Percentiles rank a stretch among this genome's conserved stretches.
phyloP scores from a whole-genome alignment of 257 asterid species.

The Capsicum baccatum region DNA sequence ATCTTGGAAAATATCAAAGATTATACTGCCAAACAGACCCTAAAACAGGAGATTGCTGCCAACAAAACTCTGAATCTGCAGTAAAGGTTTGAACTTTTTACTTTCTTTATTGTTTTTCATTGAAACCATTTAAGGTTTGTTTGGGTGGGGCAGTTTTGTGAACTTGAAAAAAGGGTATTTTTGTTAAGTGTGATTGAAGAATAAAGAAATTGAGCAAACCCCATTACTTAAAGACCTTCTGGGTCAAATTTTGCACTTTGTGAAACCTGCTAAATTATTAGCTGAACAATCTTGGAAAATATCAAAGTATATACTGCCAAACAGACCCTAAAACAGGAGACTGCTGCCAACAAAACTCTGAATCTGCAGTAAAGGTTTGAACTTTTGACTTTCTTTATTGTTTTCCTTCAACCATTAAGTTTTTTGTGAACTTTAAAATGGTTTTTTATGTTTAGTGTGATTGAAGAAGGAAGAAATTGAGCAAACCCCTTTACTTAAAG shows the following conservation, averaged over 20 bases:
- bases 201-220: no score
- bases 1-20: slow-evolving; percentile 38
- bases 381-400: neutral
- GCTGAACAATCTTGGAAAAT: slow-evolving; percentile 37
- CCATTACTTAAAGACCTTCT: no score
- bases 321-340: slow-evolving; percentile 47
- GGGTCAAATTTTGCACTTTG: slow-evolving; percentile 32
- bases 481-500: neutral
- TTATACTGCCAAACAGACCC: slow-evolving; percentile 51
- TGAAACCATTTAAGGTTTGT: neutral
- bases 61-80: slow-evolving; percentile 40
- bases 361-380: slow-evolving; percentile 32
- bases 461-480: neutral
- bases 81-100: slow-evolving; percentile 19
- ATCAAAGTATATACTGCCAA: slow-evolving; percentile 50
- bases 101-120: neutral
- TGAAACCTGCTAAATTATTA: slow-evolving; percentile 42
- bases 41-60: slow-evolving; percentile 47
- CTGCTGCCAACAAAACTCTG: slow-evolving; percentile 42
- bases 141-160: neutral
- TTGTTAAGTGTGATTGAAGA: no score
- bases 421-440: no score
- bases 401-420: neutral
- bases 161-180: neutral
- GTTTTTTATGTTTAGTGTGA: neutral